Percentiles rank a stretch among this genome's conserved stretches.
These are phyloP conservation scores for Ceriops tagal DNA, from an alignment of 345 rosid genomes.

Conservation along the genomic window DNA sequence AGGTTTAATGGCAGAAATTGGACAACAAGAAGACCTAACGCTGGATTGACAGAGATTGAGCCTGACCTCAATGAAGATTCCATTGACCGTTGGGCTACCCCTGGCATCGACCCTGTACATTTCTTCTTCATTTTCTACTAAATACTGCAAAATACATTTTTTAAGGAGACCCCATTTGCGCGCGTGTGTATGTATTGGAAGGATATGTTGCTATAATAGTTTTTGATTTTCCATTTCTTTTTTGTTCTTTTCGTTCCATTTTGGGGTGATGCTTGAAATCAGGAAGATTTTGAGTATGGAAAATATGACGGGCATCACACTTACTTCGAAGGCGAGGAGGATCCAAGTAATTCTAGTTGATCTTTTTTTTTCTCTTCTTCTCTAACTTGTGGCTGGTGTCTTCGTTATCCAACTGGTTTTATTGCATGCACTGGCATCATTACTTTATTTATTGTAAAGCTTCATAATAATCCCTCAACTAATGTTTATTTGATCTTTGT, in stretches of 20 bases:
- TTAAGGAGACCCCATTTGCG: too few relatives aligned
- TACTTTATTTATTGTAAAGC: too few relatives aligned
- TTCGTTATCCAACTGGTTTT: too few relatives aligned
- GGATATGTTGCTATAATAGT: too few relatives aligned
- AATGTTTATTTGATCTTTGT: too few relatives aligned
- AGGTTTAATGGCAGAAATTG: slow-evolving; percentile 17
- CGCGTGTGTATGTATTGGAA: too few relatives aligned
- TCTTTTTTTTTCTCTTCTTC: not conserved
- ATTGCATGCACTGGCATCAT: too few relatives aligned
- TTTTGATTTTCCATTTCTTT: too few relatives aligned
- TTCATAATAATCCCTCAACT: too few relatives aligned
- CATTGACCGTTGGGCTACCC: slow-evolving; percentile 56
- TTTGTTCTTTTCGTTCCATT: too few relatives aligned
- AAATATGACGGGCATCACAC: slow-evolving; percentile 83
- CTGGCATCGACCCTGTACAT: slow-evolving; percentile 34
- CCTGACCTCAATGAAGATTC: slow-evolving; percentile 93
- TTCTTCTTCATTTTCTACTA: too few relatives aligned
- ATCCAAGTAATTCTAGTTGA: slow-evolving; percentile 27
- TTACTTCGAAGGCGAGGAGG: slow-evolving; percentile 59
- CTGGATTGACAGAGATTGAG: slow-evolving; percentile 63
- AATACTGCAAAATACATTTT: too few relatives aligned
- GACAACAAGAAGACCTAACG: slow-evolving; percentile 33
- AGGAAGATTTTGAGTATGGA: slow-evolving; percentile 85
- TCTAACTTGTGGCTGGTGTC: not conserved
- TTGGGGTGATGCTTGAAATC: slow-evolving; percentile 5